Conservation (phyloP, 345 rosid species). For the Salix viminalis region DNA sequence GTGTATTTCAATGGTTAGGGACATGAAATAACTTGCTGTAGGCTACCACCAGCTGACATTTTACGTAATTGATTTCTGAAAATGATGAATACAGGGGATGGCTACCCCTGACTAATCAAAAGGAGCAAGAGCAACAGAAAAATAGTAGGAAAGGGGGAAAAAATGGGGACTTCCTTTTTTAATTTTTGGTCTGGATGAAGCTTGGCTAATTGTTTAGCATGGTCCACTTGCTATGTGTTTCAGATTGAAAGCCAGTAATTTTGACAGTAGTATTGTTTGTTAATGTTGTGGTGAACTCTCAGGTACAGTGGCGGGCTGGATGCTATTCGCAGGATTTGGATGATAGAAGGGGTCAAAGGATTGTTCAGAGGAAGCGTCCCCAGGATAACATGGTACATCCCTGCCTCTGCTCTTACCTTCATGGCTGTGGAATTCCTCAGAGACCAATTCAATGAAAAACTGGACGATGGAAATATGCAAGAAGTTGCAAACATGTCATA, state of each 20-base stretch:
- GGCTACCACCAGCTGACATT: no score
- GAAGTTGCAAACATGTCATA: slow-evolving; percentile 43
- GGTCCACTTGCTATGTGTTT: background rate
- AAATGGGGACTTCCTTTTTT: no score
- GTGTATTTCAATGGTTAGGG: no score
- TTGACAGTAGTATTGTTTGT: background rate
- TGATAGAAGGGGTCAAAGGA: slow-evolving; percentile 65
- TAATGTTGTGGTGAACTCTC: background rate
- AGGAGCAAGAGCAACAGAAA: no score
- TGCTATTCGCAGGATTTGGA: slow-evolving; percentile 62
- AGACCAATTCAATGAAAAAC: slow-evolving; percentile 53
- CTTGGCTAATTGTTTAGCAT: no score
- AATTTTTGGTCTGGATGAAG: no score
- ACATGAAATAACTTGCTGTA: no score
- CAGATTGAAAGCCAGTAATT: background rate
- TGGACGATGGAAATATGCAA: slow-evolving; percentile 18
- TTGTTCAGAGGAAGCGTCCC: slow-evolving; percentile 88
- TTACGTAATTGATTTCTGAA: no score
- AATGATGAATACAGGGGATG: no score
- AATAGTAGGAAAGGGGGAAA: no score
- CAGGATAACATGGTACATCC: slow-evolving; percentile 86
- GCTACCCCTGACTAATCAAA: no score
- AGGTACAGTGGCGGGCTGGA: slow-evolving; percentile 87
- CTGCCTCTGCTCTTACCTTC: slow-evolving; percentile 93
- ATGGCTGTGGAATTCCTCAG: slow-evolving; percentile 95